phyloP scores from a whole-genome alignment of 495 filamentous ascomycete species.

The Gamarada debralockiae region DNA sequence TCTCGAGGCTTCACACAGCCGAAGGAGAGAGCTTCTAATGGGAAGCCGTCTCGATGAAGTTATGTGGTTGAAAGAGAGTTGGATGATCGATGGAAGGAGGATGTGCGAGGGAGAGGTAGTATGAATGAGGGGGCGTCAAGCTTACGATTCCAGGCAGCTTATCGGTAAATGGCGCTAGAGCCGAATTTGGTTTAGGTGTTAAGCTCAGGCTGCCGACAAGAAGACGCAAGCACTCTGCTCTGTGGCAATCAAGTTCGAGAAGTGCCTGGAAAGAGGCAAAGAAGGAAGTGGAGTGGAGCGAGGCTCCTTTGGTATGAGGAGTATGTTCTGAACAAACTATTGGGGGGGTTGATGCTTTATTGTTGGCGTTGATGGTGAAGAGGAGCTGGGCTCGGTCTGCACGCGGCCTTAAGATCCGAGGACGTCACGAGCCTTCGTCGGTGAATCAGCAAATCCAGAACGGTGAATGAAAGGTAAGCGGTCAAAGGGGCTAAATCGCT shows the following conservation, averaged over 20 bases:
- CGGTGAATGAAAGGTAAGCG: no score
- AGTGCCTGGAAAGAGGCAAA: conserved; percentile 14
- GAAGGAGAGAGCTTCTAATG: background rate
- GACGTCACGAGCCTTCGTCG: no score
- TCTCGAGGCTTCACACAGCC: conserved; percentile 8
- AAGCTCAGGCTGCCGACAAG: background rate
- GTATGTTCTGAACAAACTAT: background rate
- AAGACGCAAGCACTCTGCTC: conserved; percentile 5
- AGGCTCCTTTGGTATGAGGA: background rate
- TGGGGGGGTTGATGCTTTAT: no score
- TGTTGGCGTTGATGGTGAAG: no score
- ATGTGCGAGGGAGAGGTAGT: conserved; percentile 3
- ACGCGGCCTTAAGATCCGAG: no score
- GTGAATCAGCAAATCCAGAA: no score
- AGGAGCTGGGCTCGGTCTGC: no score
- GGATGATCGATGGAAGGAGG: conserved; percentile 8
- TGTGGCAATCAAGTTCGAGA: conserved; percentile 12
- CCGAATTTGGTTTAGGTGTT: no score
- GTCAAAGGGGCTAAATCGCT: no score
- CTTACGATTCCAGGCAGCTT: background rate
- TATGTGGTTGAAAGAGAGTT: background rate
- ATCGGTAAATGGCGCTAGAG: background rate
- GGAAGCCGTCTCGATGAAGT: conserved; percentile 11
- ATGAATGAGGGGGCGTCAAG: conserved; percentile 4
- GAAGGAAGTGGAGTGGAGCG: background rate